phyloP scores from a whole-genome alignment of 805 yeast species.

The Zygotorulaspora chibaensis region DNA sequence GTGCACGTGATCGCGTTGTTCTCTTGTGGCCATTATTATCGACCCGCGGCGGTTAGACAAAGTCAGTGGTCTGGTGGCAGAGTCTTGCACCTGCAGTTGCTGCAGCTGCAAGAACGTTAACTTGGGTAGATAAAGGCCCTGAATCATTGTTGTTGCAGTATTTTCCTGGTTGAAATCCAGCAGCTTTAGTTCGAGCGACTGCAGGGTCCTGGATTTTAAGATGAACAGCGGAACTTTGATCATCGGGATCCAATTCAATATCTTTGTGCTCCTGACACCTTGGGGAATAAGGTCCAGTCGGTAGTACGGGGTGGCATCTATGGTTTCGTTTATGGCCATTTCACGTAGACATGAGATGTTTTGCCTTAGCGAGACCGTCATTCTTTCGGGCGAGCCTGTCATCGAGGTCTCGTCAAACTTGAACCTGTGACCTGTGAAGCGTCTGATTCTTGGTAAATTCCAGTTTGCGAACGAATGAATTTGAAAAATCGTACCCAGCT shows the following conservation, averaged over 20 bases:
- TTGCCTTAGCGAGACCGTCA: slow-evolving; percentile 10
- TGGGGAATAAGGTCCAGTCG: slow-evolving; percentile 24
- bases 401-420: slow-evolving; percentile 20
- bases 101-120: slow-evolving; percentile 9
- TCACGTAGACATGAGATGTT: slow-evolving; percentile 19
- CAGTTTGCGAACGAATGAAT: slow-evolving; percentile 29
- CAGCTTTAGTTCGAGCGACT: slow-evolving; percentile 17
- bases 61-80: background rate
- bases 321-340: slow-evolving; percentile 19
- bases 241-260: slow-evolving; percentile 26
- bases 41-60: slow-evolving; percentile 3
- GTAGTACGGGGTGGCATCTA: slow-evolving; percentile 25
- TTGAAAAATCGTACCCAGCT: slow-evolving; percentile 17
- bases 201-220: slow-evolving; percentile 18
- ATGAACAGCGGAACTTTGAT: slow-evolving; percentile 18
- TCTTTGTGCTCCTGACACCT: slow-evolving; percentile 17
- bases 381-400: slow-evolving; percentile 14
- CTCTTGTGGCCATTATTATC: background rate
- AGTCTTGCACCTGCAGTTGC: slow-evolving; percentile 4
- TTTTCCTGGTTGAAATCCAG: slow-evolving; percentile 8
- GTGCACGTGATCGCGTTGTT: background rate
- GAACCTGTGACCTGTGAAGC: slow-evolving; percentile 27
- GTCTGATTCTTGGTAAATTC: slow-evolving; percentile 18
- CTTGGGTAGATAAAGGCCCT: slow-evolving; percentile 24
- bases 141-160: slow-evolving; percentile 14